Evolutionary conservation across 1,284 basidiomycete species (phyloP), one percentile per base, ranked within the genome.

Genomic region (Dichomitus squalens): DNA sequence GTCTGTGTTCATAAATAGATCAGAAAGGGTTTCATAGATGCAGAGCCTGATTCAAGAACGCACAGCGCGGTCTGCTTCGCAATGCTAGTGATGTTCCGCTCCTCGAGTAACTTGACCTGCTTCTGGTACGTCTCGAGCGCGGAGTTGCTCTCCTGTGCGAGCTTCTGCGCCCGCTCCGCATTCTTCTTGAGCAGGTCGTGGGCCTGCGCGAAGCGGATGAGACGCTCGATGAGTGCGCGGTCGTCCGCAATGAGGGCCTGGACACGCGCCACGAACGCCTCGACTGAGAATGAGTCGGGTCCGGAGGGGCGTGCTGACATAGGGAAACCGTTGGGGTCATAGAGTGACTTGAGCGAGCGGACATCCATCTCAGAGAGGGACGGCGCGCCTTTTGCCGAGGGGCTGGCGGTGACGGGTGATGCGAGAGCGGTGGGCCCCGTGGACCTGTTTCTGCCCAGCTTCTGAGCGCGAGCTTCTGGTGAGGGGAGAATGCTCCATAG

Each of bases 151-250:
- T 94, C 93, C 70, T 88, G 85, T 1, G 92, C 93, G 23, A 96
- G 80, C 72, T 92, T 93, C 77, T 94, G 91, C 11, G 93, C 93
- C 49, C 92, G 81, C 65, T 92, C 90, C 18, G 93, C 93, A 69
- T 96, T 96, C 74, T 88, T 90, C 81, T 93, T 95, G 62, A 95
- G 79, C 62, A 94, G 68, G 65, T 95, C 93, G 63, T 95, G 89
- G 51, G 93, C 92, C 71, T 92, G 86, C 1, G 91, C 92, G 65
- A 93, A 91, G 27, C 92, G 84, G 52, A 93, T 76, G 49, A 94
- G 76, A 44, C 93, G 83, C 71, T 93, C 92, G 63, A 95, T 90
- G 61, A 96, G 73, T 12, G 90, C 79, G 20, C 86, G 84, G 65
- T 95, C 93, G 72, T 96, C 94, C 43, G 82, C 77, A 49, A 95